Evolutionary conservation across 306 rosid genomes (phyloP).

Genomic region (Vigna hirtella): DNA sequence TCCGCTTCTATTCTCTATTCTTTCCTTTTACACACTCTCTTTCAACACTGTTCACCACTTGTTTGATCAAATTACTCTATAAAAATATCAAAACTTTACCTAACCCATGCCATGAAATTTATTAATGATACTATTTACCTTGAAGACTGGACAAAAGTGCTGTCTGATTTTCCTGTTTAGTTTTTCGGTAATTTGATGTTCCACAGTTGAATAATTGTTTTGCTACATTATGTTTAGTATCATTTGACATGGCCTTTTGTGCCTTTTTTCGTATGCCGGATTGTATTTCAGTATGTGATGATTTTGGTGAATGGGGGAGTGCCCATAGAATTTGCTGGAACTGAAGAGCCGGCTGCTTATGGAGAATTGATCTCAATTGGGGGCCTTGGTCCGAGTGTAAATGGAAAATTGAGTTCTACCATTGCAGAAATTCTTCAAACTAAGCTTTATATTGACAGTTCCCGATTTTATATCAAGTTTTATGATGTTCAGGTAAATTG

Average conservation of each 20-base stretch:
- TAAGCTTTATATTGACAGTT: constrained; percentile 78
- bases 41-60: constrained; percentile 40
- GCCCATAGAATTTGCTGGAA: constrained; percentile 87
- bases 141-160: neutral
- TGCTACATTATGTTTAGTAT: neutral
- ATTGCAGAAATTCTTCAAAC: constrained; percentile 91
- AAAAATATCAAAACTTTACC: constrained; percentile 12
- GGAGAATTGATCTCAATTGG: constrained; percentile 92
- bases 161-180: neutral
- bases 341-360: constrained; percentile 94
- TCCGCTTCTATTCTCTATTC: neutral
- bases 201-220: constrained; percentile 4
- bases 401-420: constrained; percentile 86
- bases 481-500: constrained; percentile 74
- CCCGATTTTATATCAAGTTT: constrained; percentile 91
- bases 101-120: neutral
- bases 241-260: constrained; percentile 22
- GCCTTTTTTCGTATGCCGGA: neutral
- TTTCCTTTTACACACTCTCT: neutral
- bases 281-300: constrained; percentile 84
- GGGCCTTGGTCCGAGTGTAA: constrained; percentile 81
- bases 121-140: neutral
- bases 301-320: constrained; percentile 83
- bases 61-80: constrained; percentile 63
- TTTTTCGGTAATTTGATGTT: neutral